phyloP scores from a whole-genome alignment of 768 basidiomycete species.

The Tulasnella sp. region DNA sequence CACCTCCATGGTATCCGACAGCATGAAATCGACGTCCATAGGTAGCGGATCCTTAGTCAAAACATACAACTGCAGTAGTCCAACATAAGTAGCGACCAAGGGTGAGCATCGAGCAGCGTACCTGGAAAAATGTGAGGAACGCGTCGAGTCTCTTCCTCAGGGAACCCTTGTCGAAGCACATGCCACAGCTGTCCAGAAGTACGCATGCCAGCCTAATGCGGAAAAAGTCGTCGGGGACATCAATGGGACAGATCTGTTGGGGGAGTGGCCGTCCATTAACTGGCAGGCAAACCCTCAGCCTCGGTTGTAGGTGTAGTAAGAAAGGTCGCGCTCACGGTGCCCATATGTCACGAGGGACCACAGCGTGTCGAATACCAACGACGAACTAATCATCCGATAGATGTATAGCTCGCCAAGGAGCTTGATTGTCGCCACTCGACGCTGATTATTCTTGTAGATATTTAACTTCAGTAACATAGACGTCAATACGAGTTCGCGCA shows the following conservation, averaged over 20 bases:
- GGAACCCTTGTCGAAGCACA: slow-evolving; percentile 92
- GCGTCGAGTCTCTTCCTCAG: slow-evolving; percentile 88
- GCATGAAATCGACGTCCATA: slow-evolving; percentile 98
- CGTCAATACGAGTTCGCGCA: not conserved
- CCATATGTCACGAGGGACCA: slow-evolving; percentile 95
- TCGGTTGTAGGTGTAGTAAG: not conserved
- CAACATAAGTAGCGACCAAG: slow-evolving; percentile 24
- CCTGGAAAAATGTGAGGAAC: slow-evolving; percentile 85
- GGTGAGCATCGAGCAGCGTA: slow-evolving; percentile 10
- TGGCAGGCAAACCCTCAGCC: slow-evolving; percentile 27
- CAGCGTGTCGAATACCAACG: slow-evolving; percentile 82
- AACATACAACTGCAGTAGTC: slow-evolving; percentile 49
- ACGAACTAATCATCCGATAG: slow-evolving; percentile 79
- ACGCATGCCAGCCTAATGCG: slow-evolving; percentile 83
- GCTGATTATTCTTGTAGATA: slow-evolving; percentile 88
- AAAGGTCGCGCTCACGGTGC: slow-evolving; percentile 54
- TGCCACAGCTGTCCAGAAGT: slow-evolving; percentile 87
- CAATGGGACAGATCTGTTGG: slow-evolving; percentile 56
- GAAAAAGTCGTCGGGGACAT: slow-evolving; percentile 95
- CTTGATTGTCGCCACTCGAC: slow-evolving; percentile 80
- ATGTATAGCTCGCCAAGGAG: slow-evolving; percentile 97
- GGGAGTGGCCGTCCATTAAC: slow-evolving; percentile 85
- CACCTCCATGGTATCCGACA: slow-evolving; percentile 88
- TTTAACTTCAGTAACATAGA: slow-evolving; percentile 41
- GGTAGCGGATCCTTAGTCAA: slow-evolving; percentile 82